Evolutionary conservation across 2,329 filamentous ascomycete species (phyloP), one percentile per base, ranked within the genome.

Genomic region (Phyllosticta citribraziliensis): DNA sequence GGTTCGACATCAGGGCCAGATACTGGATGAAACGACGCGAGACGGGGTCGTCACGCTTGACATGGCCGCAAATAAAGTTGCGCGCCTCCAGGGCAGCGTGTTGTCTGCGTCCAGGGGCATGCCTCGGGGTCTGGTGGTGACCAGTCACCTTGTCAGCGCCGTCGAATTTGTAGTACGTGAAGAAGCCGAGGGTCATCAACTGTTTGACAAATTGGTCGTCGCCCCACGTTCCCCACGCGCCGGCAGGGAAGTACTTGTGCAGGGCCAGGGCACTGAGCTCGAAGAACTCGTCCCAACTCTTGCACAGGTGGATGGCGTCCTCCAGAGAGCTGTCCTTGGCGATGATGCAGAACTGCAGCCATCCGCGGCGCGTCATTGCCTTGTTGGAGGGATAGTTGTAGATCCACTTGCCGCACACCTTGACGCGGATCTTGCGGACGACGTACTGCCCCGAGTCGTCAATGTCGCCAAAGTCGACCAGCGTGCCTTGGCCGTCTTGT

Each of bases 241-340:
- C 70, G 1, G 74, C 75, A 0, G 78, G 79, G 56, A 81, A 81
- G 64, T 77, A 81, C 53, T 76, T 70, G 68, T 76, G 77, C 10
- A 73, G 62, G 8, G 75, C 73, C 2, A 80, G 70, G 51, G 76
- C 74, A 60, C 76, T 78, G 20, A 81, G 67, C 64, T 80, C 75
- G 60, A 74, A 79, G 65, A 80, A 79, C 65, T 81, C 79, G 51
- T 78, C 75, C 79, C 78, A 81, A 66, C 78, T 78, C 25, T 78
- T 74, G 64, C 78, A 80, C 11, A 81, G 71, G n/a, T 73, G 67
- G 22, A 79, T 72, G 3, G 76, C 78, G 52, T 79, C 72, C 55
- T 72, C 70, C 4, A 81, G 71, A 55, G 70, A 68, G 58, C 76
- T 79, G 57, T 79, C 76, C 66, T 79, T 80, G 1, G 78, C 78